Conservation (phyloP, 2,329 filamentous ascomycete species). For the Lachnellula arida region DNA sequence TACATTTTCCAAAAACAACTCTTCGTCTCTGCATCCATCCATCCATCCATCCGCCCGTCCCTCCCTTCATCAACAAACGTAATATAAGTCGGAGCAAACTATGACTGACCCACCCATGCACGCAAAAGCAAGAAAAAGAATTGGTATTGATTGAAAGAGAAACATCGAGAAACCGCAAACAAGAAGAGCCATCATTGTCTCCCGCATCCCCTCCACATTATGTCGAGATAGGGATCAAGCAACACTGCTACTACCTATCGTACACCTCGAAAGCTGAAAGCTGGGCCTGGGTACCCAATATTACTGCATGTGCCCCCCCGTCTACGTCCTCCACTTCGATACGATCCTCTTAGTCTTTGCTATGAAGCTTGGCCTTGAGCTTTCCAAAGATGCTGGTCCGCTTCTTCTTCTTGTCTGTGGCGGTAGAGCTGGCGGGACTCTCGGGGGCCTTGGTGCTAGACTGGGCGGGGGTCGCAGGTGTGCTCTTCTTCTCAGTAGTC, state of each 20-base stretch:
- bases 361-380: conserved; percentile 48
- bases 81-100: neutral
- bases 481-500: conserved; percentile 18
- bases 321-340: neutral
- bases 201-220: conserved; percentile 5
- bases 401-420: conserved; percentile 34
- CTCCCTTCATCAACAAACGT: neutral
- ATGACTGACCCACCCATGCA: neutral
- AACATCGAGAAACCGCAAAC: neutral
- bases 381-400: conserved; percentile 36
- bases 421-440: conserved; percentile 19
- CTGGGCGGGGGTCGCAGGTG: conserved; percentile 13
- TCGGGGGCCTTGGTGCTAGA: conserved; percentile 25
- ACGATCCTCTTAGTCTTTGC: conserved; percentile 19
- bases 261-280: conserved; percentile 17
- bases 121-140: neutral
- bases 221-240: neutral
- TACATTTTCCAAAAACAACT: conserved; percentile 2
- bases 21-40: neutral
- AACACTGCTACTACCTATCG: conserved; percentile 19
- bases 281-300: conserved; percentile 6
- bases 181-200: neutral
- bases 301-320: conserved; percentile 5
- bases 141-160: conserved; percentile 3
- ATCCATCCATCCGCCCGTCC: neutral